phyloP scores from a whole-genome alignment of 169 alveolate genomes.

The Plasmodium gallinaceum region DNA sequence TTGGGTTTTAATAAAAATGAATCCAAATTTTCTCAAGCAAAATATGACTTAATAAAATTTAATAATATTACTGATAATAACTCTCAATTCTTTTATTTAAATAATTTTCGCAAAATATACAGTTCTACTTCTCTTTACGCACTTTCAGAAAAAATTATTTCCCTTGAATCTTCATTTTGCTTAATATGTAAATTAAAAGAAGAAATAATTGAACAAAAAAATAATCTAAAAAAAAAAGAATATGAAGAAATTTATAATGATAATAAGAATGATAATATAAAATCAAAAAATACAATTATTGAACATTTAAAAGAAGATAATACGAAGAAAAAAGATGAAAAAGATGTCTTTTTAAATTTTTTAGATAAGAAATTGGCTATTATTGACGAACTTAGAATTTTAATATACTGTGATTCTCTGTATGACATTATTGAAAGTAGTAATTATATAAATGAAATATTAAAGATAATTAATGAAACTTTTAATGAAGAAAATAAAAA shows the following conservation, averaged over 20 bases:
- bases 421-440: constrained; percentile 59
- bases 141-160: constrained; percentile 61
- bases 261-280: background rate
- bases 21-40: background rate
- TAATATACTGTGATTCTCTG: constrained; percentile 67
- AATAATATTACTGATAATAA: constrained; percentile 9
- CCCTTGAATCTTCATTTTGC: constrained; percentile 59
- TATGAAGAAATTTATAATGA: background rate
- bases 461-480: constrained; percentile 36
- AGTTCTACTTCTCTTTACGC: constrained; percentile 55
- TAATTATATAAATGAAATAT: constrained; percentile 55
- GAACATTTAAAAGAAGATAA: too few relatives aligned
- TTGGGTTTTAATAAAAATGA: constrained; percentile 16
- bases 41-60: constrained; percentile 26
- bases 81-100: background rate
- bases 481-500: constrained; percentile 2
- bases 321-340: background rate
- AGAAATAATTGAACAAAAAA: constrained; percentile 15
- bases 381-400: constrained; percentile 56
- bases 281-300: background rate
- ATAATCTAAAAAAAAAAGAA: background rate
- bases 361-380: constrained; percentile 39
- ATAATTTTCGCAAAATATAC: constrained; percentile 42
- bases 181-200: constrained; percentile 53
- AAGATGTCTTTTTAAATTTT: constrained; percentile 11